Percentiles rank a stretch among this genome's conserved stretches.
Conservation (phyloP, 129 eudicot genomes). For the Centaurea solstitialis region DNA sequence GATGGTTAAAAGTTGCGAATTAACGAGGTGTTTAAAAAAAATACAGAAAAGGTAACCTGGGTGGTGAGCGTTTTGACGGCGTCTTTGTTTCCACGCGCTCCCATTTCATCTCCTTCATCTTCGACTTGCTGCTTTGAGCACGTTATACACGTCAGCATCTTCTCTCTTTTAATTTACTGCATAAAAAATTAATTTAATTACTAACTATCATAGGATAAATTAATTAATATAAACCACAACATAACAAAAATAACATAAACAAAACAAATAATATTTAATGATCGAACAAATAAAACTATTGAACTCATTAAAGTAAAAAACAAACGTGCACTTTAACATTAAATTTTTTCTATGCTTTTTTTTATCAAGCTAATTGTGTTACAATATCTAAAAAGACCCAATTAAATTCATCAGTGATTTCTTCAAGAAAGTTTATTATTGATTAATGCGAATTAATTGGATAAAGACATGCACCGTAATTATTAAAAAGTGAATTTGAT, state of each 20-base stretch:
- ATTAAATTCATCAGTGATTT: no score
- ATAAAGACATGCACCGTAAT: no score
- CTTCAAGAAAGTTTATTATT: no score
- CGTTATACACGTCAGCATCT: conserved; percentile 76
- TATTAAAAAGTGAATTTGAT: no score
- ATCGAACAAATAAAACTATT: no score
- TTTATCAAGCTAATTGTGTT: no score
- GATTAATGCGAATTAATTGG: no score
- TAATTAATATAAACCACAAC: neutral
- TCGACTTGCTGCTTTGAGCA: conserved; percentile 61
- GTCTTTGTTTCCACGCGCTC: conserved; percentile 68
- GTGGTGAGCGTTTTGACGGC: conserved; percentile 69
- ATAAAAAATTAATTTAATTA: neutral
- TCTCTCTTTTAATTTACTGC: neutral
- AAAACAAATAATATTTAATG: no score
- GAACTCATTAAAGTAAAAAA: neutral
- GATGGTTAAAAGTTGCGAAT: no score
- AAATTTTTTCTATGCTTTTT: neutral
- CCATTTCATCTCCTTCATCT: conserved; percentile 50
- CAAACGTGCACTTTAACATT: neutral
- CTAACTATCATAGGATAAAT: neutral
- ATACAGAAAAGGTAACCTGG: conserved; percentile 50
- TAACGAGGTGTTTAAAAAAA: no score
- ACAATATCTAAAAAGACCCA: neutral
- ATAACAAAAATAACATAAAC: neutral